phyloP scores from a whole-genome alignment of 2,329 filamentous ascomycete genomes.

The Fusarium albosuccineum region DNA sequence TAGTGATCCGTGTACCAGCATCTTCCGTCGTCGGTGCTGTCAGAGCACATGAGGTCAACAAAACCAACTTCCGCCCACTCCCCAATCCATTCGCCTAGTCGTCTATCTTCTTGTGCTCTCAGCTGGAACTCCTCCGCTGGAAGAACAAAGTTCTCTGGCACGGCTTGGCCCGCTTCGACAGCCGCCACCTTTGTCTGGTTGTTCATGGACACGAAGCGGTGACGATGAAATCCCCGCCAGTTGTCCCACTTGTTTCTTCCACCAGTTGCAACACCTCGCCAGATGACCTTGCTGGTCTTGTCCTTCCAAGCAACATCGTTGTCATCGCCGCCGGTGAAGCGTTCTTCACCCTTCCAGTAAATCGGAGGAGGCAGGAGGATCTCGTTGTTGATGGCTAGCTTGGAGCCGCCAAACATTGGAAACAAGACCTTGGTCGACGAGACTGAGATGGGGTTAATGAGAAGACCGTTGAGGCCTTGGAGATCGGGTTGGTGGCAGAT shows the following conservation, averaged over 20 bases:
- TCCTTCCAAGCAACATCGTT: constrained; percentile 67
- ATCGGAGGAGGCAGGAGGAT: constrained; percentile 77
- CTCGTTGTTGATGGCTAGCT: constrained; percentile 77
- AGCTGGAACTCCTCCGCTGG: constrained; percentile 63
- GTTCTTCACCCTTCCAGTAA: constrained; percentile 74
- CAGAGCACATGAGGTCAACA: constrained; percentile 66
- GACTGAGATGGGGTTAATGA: constrained; percentile 71
- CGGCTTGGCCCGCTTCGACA: constrained; percentile 59
- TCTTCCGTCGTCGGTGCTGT: constrained; percentile 50
- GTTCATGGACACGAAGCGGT: constrained; percentile 80
- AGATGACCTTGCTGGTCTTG: constrained; percentile 69
- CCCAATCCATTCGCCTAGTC: constrained; percentile 64
- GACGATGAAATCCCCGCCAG: constrained; percentile 80
- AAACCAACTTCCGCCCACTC: constrained; percentile 65
- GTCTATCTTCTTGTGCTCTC: constrained; percentile 57
- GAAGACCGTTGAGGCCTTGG: constrained; percentile 72
- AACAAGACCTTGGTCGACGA: constrained; percentile 69
- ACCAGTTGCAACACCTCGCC: constrained; percentile 77
- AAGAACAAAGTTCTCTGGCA: constrained; percentile 66
- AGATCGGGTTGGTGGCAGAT: constrained; percentile 76
- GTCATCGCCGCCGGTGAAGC: constrained; percentile 69
- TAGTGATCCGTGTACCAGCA: constrained; percentile 65
- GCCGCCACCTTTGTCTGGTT: constrained; percentile 71
- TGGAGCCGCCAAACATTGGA: constrained; percentile 77
- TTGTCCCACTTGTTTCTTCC: constrained; percentile 70